These are phyloP conservation scores for Pyrenophora teres DNA, from an alignment of 2,329 filamentous ascomycete species.

Conservation along the genomic window DNA sequence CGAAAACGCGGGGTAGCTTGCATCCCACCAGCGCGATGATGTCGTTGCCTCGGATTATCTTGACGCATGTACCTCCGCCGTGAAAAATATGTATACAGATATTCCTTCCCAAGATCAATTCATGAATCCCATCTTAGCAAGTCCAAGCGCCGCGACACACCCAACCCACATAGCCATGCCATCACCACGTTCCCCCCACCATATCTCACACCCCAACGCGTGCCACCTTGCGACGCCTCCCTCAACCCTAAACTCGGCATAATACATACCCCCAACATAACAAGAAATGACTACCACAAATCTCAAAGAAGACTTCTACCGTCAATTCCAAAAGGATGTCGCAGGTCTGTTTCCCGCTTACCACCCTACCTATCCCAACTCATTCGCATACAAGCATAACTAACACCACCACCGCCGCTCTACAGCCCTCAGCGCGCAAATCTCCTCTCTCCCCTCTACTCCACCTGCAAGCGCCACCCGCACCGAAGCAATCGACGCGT, in stretches of 20 bases:
- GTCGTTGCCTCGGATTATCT: background rate
- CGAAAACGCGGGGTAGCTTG: constrained; percentile 21
- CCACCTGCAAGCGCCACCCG: constrained; percentile 70
- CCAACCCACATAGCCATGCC: no score
- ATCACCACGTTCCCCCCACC: background rate
- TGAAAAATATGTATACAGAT: no score
- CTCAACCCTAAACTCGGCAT: constrained; percentile 1
- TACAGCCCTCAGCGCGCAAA: constrained; percentile 75
- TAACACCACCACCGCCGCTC: constrained; percentile 6
- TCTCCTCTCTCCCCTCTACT: constrained; percentile 68
- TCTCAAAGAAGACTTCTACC: constrained; percentile 80
- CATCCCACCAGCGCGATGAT: constrained; percentile 10
- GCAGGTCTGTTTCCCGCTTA: constrained; percentile 57
- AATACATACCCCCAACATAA: constrained; percentile 9
- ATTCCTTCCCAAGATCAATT: no score
- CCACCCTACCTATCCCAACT: background rate
- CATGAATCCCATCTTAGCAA: no score
- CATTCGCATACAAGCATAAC: background rate
- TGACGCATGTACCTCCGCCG: no score
- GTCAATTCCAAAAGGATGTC: constrained; percentile 78
- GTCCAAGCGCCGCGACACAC: no score
- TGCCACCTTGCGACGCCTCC: background rate
- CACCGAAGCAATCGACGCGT: constrained; percentile 78
- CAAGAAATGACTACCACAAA: constrained; percentile 28
- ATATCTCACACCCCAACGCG: background rate